These are phyloP conservation scores for Liquidambar formosana DNA, from an alignment of 164 flowering plant species.

Conservation along the genomic window DNA sequence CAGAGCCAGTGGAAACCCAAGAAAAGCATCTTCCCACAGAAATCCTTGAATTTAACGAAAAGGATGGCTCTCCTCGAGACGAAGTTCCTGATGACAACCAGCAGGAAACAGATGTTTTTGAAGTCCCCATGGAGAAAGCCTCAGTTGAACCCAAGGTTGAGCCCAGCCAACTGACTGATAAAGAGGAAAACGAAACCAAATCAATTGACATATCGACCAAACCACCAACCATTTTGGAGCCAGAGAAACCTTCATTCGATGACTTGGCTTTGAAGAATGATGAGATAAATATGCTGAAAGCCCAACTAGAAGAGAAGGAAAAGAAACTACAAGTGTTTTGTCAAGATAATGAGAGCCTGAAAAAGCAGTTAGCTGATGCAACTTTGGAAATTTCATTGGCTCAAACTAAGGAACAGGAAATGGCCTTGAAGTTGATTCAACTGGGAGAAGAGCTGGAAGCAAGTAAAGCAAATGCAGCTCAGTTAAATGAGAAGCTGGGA, in stretches of 20 bases:
- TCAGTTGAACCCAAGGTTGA: slow-evolving; percentile 26
- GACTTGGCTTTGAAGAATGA: slow-evolving; percentile 41
- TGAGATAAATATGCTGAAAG: slow-evolving; percentile 47
- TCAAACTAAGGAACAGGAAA: slow-evolving; percentile 42
- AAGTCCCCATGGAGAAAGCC: slow-evolving; percentile 48
- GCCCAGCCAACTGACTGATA: slow-evolving; percentile 6
- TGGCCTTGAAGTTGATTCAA: slow-evolving; percentile 32
- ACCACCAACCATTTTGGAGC: slow-evolving; percentile 21
- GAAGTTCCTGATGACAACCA: slow-evolving; percentile 33
- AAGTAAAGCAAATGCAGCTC: slow-evolving; percentile 21
- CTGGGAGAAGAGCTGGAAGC: slow-evolving; percentile 36
- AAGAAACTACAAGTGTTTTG: slow-evolving; percentile 38
- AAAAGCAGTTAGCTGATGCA: slow-evolving; percentile 35
- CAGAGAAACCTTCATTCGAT: slow-evolving; percentile 28
- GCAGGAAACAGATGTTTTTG: slow-evolving; percentile 73
- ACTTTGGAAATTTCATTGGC: slow-evolving; percentile 32
- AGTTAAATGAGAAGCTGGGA: slow-evolving; percentile 35
- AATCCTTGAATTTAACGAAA: slow-evolving; percentile 20
- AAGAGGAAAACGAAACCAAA: slow-evolving; percentile 31
- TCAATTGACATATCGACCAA: slow-evolving; percentile 23
- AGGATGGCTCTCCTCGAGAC: slow-evolving; percentile 6
- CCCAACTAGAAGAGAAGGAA: slow-evolving; percentile 49
- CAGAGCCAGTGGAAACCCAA: slow-evolving; percentile 15
- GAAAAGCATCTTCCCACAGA: slow-evolving; percentile 24
- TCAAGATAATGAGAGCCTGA: slow-evolving; percentile 51